Conservation (phyloP, 148 eudicot species). For the Oxyria digyna region DNA sequence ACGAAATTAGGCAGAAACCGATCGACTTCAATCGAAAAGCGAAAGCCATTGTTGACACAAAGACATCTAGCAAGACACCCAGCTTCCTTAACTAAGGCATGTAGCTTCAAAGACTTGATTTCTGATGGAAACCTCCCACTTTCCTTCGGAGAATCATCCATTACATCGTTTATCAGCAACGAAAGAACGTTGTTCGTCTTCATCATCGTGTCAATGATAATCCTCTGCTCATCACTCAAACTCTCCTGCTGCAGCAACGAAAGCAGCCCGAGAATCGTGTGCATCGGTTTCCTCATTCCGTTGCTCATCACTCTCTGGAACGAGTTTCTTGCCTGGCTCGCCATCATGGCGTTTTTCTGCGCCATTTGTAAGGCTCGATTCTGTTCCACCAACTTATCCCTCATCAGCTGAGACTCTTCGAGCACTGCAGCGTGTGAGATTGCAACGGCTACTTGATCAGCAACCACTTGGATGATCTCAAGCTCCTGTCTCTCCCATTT, state of each 20-base stretch:
- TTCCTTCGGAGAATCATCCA: conserved; percentile 55
- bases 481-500: conserved; percentile 54
- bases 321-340: conserved; percentile 60
- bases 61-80: conserved; percentile 68
- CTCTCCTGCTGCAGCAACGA: conserved; percentile 54
- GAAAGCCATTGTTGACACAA: conserved; percentile 36
- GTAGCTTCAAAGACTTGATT: conserved; percentile 39
- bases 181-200: conserved; percentile 68
- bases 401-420: conserved; percentile 71
- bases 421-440: conserved; percentile 80
- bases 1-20: conserved; percentile 50
- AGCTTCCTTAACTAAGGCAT: conserved; percentile 47
- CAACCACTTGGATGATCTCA: conserved; percentile 67
- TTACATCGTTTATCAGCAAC: conserved; percentile 58
- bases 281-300: conserved; percentile 81
- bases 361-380: conserved; percentile 73
- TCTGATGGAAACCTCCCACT: conserved; percentile 55
- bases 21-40: conserved; percentile 49
- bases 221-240: conserved; percentile 26
- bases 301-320: conserved; percentile 82
- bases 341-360: conserved; percentile 57
- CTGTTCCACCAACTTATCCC: conserved; percentile 52
- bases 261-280: conserved; percentile 63
- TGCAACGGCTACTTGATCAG: conserved; percentile 96
- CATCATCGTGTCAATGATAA: conserved; percentile 58